Evolutionary conservation across 2,329 filamentous ascomycete species (phyloP).

Genomic region (Paecilomyces dactylethromorphus): DNA sequence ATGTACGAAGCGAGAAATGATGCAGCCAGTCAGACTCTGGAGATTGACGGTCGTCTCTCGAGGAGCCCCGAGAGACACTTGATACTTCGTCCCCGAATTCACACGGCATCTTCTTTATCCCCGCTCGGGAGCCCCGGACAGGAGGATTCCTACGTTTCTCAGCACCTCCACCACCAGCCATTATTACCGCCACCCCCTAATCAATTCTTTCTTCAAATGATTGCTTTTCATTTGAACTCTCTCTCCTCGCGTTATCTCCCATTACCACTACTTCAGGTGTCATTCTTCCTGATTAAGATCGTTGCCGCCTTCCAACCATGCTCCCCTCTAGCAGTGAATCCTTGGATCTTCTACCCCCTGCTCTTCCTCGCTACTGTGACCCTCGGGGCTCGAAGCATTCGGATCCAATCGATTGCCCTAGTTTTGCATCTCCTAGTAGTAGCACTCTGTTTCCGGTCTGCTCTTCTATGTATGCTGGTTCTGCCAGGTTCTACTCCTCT

Average conservation of each 20-base stretch:
- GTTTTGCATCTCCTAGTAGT: constrained; percentile 43
- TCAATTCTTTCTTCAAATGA: constrained; percentile 19
- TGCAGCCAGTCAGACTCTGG: constrained; percentile 6
- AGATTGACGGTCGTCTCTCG: constrained; percentile 12
- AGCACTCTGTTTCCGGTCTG: constrained; percentile 30
- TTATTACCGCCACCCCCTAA: constrained; percentile 37
- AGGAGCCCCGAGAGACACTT: constrained; percentile 23
- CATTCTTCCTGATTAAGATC: constrained; percentile 64
- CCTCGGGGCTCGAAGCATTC: constrained; percentile 31
- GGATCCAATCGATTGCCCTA: constrained; percentile 36
- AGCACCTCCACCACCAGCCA: constrained; percentile 19
- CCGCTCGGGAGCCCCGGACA: constrained; percentile 11
- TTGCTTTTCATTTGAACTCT: constrained; percentile 17
- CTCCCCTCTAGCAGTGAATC: constrained; percentile 62
- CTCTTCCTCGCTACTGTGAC: constrained; percentile 64
- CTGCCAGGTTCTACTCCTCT: not conserved
- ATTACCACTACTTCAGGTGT: constrained; percentile 45
- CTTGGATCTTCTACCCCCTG: constrained; percentile 60
- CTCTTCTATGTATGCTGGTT: constrained; percentile 25
- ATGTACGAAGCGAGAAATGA: constrained; percentile 17
- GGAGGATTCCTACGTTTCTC: constrained; percentile 14
- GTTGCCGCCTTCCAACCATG: constrained; percentile 61
- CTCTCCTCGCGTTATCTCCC: constrained; percentile 23
- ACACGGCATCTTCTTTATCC: constrained; percentile 17
- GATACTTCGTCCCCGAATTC: constrained; percentile 24